These are phyloP conservation scores for Atkinsonella hypoxylon DNA, from an alignment of 2,329 filamentous ascomycete species.

Conservation along the genomic window DNA sequence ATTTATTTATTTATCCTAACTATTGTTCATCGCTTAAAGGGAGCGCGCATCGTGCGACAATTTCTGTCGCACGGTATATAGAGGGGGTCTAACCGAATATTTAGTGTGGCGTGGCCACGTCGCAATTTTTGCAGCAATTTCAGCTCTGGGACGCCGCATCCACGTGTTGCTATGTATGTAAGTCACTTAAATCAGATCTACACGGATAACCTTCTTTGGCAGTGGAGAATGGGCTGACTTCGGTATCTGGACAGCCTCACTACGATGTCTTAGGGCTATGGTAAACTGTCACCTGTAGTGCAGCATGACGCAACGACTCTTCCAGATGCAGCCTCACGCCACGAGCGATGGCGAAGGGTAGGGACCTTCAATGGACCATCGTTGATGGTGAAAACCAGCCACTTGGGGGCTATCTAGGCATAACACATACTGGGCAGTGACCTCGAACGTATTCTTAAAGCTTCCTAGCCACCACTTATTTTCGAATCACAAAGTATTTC, in stretches of 20 bases:
- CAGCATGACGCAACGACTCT: not conserved
- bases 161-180: not conserved
- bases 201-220: not conserved
- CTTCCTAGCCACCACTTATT: not conserved
- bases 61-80: too few relatives aligned
- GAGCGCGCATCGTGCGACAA: too few relatives aligned
- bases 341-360: too few relatives aligned
- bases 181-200: not conserved
- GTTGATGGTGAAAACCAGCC: not conserved
- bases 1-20: too few relatives aligned
- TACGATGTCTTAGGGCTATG: not conserved
- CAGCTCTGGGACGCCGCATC: conserved; percentile 1
- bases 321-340: not conserved
- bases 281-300: not conserved
- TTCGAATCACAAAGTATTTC: not conserved
- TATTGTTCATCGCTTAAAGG: too few relatives aligned
- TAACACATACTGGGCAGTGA: not conserved
- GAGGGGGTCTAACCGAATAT: too few relatives aligned
- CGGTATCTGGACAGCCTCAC: not conserved
- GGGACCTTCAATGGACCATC: not conserved
- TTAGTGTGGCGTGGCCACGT: too few relatives aligned
- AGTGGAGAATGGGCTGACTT: not conserved
- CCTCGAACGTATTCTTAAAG: not conserved
- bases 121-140: too few relatives aligned
- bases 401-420: not conserved